phyloP scores from a whole-genome alignment of 2,329 filamentous ascomycete species.

The Talaromyces albobiverticillius region DNA sequence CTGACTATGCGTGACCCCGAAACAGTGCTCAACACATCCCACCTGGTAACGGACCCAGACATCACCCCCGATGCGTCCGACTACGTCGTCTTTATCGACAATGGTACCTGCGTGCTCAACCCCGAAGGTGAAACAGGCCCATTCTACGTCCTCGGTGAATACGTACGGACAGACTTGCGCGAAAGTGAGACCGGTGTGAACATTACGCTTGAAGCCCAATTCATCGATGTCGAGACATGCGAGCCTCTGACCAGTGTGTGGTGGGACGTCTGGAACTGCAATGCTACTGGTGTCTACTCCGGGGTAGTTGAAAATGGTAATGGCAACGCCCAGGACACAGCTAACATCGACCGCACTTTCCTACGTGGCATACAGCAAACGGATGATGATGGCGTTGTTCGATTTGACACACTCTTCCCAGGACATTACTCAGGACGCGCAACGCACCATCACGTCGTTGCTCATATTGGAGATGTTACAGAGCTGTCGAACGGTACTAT shows the following conservation, averaged over 20 bases:
- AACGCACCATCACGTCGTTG: slow-evolving; percentile 30
- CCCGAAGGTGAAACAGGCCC: slow-evolving; percentile 49
- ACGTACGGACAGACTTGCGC: slow-evolving; percentile 34
- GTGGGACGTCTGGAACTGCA: slow-evolving; percentile 37
- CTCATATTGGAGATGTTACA: slow-evolving; percentile 25
- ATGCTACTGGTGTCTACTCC: slow-evolving; percentile 30
- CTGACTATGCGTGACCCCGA: slow-evolving; percentile 30
- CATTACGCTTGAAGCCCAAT: slow-evolving; percentile 38
- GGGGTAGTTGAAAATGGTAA: slow-evolving; percentile 26
- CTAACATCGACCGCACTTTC: slow-evolving; percentile 38
- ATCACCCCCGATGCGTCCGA: slow-evolving; percentile 22
- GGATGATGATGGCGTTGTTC: slow-evolving; percentile 39
- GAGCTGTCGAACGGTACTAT: slow-evolving; percentile 35
- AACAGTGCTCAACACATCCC: slow-evolving; percentile 33
- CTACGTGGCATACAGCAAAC: slow-evolving; percentile 44
- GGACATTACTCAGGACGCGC: slow-evolving; percentile 43
- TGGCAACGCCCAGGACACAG: slow-evolving; percentile 24
- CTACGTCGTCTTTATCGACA: slow-evolving; percentile 24
- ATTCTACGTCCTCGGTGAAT: slow-evolving; percentile 45
- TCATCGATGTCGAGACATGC: slow-evolving; percentile 40
- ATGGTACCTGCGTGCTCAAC: slow-evolving; percentile 44
- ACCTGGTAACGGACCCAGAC: slow-evolving; percentile 30
- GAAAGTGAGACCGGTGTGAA: slow-evolving; percentile 36
- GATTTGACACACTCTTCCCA: slow-evolving; percentile 43
- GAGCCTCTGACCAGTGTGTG: slow-evolving; percentile 34